These are phyloP conservation scores for Bjerkandera adusta DNA, from an alignment of 1,284 basidiomycete genomes.

Conservation along the genomic window DNA sequence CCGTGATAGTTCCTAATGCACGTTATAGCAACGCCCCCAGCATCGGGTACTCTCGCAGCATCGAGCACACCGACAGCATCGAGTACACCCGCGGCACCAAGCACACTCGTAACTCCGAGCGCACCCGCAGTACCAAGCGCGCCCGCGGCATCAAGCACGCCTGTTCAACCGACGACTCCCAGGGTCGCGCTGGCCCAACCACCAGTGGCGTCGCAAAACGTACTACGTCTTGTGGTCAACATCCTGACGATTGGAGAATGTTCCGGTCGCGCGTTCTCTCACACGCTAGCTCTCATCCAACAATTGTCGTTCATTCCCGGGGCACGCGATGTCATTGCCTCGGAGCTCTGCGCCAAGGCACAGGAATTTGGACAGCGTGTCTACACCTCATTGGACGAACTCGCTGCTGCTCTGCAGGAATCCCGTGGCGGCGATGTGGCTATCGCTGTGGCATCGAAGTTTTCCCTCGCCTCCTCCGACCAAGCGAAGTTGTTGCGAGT, in stretches of 20 bases:
- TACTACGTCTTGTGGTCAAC: conserved; percentile 88
- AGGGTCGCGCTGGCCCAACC: conserved; percentile 67
- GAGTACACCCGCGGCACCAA: too few relatives aligned
- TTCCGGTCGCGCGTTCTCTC: conserved; percentile 91
- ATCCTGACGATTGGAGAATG: conserved; percentile 93
- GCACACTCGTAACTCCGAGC: too few relatives aligned
- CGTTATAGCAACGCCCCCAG: background rate
- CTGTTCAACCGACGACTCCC: conserved; percentile 31
- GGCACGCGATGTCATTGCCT: conserved; percentile 82
- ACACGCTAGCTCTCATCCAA: conserved; percentile 87
- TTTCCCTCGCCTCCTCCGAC: conserved; percentile 88
- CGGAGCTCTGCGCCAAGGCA: conserved; percentile 81
- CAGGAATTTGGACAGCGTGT: conserved; percentile 82
- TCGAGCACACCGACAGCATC: background rate
- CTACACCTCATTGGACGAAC: conserved; percentile 73
- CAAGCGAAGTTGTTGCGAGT: conserved; percentile 93
- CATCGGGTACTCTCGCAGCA: background rate
- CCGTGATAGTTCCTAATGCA: background rate
- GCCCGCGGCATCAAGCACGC: background rate
- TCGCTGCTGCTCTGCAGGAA: conserved; percentile 61
- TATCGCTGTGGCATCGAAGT: conserved; percentile 76
- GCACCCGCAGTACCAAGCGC: conserved; percentile 19
- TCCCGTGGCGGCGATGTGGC: conserved; percentile 56
- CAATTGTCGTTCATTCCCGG: conserved; percentile 86
- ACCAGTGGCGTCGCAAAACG: conserved; percentile 79